Conservation (phyloP, 2,329 filamentous ascomycete species). For the Gnomoniopsis sp. region DNA sequence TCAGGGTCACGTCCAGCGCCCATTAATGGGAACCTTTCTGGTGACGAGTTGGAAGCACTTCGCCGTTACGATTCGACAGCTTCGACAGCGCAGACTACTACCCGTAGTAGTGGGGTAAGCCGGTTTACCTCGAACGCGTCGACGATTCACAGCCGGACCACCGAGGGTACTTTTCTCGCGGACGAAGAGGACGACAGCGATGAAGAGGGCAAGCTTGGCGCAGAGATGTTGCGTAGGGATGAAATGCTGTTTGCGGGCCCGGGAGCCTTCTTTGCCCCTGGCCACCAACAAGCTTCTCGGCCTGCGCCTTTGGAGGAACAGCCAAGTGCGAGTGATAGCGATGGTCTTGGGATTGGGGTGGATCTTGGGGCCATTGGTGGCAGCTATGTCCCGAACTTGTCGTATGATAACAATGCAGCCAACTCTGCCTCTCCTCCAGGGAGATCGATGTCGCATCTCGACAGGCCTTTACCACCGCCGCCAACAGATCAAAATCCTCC, state of each 20-base stretch:
- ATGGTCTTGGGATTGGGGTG: slow-evolving; percentile 56
- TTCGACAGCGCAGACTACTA: slow-evolving; percentile 39
- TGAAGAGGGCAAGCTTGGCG: slow-evolving; percentile 78
- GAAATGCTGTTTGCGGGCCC: slow-evolving; percentile 64
- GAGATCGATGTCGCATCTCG: slow-evolving; percentile 27
- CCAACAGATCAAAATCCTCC: slow-evolving; percentile 30
- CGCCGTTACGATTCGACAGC: slow-evolving; percentile 49
- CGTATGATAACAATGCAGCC: slow-evolving; percentile 46
- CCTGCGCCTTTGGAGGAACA: slow-evolving; percentile 49
- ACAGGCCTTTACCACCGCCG: slow-evolving; percentile 28
- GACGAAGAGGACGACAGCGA: slow-evolving; percentile 74
- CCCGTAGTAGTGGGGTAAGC: slow-evolving; percentile 33
- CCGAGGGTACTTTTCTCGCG: slow-evolving; percentile 34
- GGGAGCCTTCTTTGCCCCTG: slow-evolving; percentile 35
- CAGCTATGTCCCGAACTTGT: slow-evolving; percentile 56
- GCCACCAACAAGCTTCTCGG: slow-evolving; percentile 34
- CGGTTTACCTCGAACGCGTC: slow-evolving; percentile 40
- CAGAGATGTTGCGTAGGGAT: slow-evolving; percentile 79
- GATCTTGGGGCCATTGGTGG: slow-evolving; percentile 75
- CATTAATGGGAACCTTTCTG: slow-evolving; percentile 44
- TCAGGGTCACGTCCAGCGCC: slow-evolving; percentile 37
- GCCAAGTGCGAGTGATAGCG: slow-evolving; percentile 61
- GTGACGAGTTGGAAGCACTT: slow-evolving; percentile 44
- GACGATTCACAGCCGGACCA: slow-evolving; percentile 34
- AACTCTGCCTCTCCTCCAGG: slow-evolving; percentile 30